phyloP scores from a whole-genome alignment of 345 rosid species.

The Salix udensis region DNA sequence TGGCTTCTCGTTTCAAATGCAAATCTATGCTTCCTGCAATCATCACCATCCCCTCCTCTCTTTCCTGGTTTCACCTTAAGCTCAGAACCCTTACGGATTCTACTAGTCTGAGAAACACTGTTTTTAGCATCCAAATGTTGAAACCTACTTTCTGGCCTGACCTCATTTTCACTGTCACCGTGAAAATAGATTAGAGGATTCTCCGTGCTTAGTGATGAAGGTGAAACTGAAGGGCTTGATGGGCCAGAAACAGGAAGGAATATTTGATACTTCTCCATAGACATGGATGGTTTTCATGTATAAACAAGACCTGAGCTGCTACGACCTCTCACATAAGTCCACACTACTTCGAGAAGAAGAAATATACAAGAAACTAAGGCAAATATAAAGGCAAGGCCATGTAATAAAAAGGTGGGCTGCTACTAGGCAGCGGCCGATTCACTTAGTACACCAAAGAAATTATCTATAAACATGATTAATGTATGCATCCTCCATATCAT shows the following conservation, averaged over 20 bases:
- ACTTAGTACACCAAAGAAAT: not conserved
- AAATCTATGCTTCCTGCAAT: slow-evolving; percentile 30
- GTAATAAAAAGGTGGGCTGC: slow-evolving; percentile 33
- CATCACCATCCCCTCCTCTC: slow-evolving; percentile 16
- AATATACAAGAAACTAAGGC: not conserved
- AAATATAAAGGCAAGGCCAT: not conserved
- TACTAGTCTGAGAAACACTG: not conserved
- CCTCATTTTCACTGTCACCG: not conserved
- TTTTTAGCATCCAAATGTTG: not conserved
- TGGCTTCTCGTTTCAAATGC: slow-evolving; percentile 48
- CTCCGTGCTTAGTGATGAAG: slow-evolving; percentile 10
- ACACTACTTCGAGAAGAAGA: not conserved
- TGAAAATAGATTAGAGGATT: slow-evolving; percentile 3
- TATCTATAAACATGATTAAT: not conserved
- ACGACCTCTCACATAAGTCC: not conserved
- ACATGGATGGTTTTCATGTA: not conserved
- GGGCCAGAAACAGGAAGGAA: slow-evolving; percentile 7
- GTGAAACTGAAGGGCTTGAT: slow-evolving; percentile 17
- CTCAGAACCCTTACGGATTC: slow-evolving; percentile 11
- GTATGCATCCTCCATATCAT: not conserved
- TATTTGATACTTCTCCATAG: slow-evolving; percentile 24
- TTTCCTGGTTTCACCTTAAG: slow-evolving; percentile 4
- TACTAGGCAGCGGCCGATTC: slow-evolving; percentile 17
- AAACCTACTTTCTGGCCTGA: not conserved
- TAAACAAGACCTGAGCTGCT: not conserved